A percentile compares a stretch with the other conserved stretches of the same genome.
Evolutionary conservation across 331 rosid genomes (phyloP).

Genomic region (Rhamnella rubrinervis): DNA sequence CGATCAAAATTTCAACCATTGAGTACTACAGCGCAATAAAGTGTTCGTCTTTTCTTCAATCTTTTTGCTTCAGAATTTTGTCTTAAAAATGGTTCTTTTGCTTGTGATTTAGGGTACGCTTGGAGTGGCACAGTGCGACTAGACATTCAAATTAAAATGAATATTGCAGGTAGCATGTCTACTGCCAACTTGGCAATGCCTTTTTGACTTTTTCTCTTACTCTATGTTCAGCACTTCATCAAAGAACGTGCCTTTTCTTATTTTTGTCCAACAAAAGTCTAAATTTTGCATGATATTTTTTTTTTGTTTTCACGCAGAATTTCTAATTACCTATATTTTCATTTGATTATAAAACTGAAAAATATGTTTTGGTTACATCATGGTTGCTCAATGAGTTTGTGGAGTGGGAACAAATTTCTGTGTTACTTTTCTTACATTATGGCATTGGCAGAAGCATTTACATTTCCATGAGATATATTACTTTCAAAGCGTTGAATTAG

Average conservation of each 20-base stretch:
- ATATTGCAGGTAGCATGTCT: slow-evolving; percentile 34
- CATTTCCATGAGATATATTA: no score
- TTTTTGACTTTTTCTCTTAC: slow-evolving; percentile 6
- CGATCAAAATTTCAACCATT: background rate
- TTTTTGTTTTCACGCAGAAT: no score
- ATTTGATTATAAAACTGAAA: no score
- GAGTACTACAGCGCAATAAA: background rate
- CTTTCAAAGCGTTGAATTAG: no score
- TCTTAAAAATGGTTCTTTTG: background rate
- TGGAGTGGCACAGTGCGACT: slow-evolving; percentile 41
- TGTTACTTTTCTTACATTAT: no score
- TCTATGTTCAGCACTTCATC: background rate
- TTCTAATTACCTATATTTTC: no score
- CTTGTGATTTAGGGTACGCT: slow-evolving; percentile 26
- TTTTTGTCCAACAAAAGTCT: background rate
- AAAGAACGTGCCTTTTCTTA: background rate
- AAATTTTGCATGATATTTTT: no score
- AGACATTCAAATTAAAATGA: slow-evolving; percentile 31
- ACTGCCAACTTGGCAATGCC: slow-evolving; percentile 11
- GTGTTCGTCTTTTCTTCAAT: background rate
- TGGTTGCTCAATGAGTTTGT: background rate
- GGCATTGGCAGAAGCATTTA: no score
- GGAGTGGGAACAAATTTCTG: no score
- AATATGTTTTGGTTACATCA: no score
- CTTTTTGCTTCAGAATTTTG: background rate